Conservation (phyloP, 805 yeast species). For the Cyberlindnera xishuangbannaensis region DNA sequence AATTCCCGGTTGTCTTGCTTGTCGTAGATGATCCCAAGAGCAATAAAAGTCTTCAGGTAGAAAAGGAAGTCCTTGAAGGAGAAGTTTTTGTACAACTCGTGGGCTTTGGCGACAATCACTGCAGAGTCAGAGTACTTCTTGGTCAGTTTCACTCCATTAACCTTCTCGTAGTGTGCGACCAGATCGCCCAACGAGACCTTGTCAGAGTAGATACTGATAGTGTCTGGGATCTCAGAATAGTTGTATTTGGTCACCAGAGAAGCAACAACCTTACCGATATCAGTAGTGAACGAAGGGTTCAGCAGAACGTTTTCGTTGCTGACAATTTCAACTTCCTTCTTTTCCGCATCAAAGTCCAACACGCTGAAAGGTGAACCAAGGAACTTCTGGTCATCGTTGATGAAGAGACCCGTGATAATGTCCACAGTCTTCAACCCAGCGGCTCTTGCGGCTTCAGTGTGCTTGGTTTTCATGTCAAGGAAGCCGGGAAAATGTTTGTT, state of each 20-base stretch:
- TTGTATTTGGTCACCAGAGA: constrained; percentile 32
- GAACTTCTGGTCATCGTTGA: constrained; percentile 24
- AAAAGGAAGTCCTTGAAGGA: constrained; percentile 29
- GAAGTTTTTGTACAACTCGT: constrained; percentile 27
- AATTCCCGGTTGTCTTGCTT: constrained; percentile 33
- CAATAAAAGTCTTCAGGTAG: constrained; percentile 31
- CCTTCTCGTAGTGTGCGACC: constrained; percentile 34
- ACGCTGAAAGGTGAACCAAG: constrained; percentile 24
- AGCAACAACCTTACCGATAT: constrained; percentile 41
- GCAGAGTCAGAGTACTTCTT: constrained; percentile 29
- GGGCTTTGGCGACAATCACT: constrained; percentile 29
- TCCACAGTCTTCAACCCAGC: constrained; percentile 44
- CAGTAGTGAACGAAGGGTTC: constrained; percentile 32
- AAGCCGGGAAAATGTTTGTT: constrained; percentile 31
- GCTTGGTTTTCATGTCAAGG: constrained; percentile 28
- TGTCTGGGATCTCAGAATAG: constrained; percentile 37
- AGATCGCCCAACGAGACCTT: constrained; percentile 34
- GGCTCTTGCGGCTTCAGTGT: constrained; percentile 34
- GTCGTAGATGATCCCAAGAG: constrained; percentile 32
- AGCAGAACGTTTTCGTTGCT: constrained; percentile 36
- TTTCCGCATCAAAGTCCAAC: constrained; percentile 34
- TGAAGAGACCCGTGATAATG: constrained; percentile 35
- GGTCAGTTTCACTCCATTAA: constrained; percentile 30
- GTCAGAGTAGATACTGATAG: constrained; percentile 38
- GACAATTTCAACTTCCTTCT: constrained; percentile 30